phyloP scores from a whole-genome alignment of 2,329 filamentous ascomycete species.

The Neonectria magnoliae region DNA sequence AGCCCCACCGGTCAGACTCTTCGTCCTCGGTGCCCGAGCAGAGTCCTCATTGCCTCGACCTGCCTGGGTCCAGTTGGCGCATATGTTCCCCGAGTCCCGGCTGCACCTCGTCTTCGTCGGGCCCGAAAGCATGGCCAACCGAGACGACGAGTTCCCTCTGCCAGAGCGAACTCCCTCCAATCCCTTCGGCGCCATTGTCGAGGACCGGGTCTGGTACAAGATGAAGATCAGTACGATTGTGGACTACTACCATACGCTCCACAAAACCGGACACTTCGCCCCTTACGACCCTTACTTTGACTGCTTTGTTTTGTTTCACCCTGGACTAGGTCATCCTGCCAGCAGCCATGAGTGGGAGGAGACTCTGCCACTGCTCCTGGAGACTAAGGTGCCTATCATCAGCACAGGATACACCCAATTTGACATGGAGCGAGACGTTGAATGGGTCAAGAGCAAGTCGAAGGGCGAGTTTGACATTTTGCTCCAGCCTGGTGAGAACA shows the following conservation, averaged over 20 bases:
- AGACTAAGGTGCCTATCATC: conserved; percentile 95
- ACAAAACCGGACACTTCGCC: conserved; percentile 88
- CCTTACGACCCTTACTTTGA: conserved; percentile 99
- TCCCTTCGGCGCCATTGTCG: conserved; percentile 92
- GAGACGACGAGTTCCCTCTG: conserved; percentile 91
- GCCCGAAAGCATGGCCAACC: conserved; percentile 94
- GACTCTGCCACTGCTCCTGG: conserved; percentile 87
- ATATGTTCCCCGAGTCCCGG: conserved; percentile 91
- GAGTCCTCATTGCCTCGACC: conserved; percentile 95
- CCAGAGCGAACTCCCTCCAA: conserved; percentile 86
- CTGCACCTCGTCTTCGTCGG: conserved; percentile 96
- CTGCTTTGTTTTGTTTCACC: conserved; percentile 96
- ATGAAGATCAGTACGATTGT: conserved; percentile 99
- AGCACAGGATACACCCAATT: conserved; percentile 96
- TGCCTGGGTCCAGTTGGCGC: conserved; percentile 92
- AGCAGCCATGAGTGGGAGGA: conserved; percentile 94
- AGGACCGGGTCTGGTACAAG: conserved; percentile 86
- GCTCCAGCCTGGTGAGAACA: conserved; percentile 91
- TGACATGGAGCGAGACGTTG: conserved; percentile 92
- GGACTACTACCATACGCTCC: conserved; percentile 97
- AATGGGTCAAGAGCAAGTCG: conserved; percentile 87
- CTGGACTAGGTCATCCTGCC: conserved; percentile 92
- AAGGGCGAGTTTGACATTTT: conserved; percentile 92
- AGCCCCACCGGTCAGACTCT: conserved; percentile 89
- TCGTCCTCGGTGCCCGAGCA: conserved; percentile 94